Evolutionary conservation across 208 protist species (phyloP), one percentile per base, ranked within the genome.

Genomic region (Wallacemonas sp.): DNA sequence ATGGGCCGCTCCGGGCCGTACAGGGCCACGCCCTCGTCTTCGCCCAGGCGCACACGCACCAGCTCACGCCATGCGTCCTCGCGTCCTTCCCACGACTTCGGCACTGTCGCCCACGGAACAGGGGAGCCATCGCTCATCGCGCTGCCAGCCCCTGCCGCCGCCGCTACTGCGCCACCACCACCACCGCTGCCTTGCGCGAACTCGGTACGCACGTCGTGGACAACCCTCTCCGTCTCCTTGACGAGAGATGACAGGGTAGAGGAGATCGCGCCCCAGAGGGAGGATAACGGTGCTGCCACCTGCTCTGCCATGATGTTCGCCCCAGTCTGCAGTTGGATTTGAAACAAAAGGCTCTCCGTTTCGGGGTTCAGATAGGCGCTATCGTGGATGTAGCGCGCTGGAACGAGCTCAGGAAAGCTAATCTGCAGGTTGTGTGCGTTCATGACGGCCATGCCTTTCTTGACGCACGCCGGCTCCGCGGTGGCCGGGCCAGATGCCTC

Each of bases 231-330:
- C 0, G 81, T 81, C 38, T 72, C 70, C 24, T 77, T 65, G 16
- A 92, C 49, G 48, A 93, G 49, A 41, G 81, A 70, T 12, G 68
- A 60, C 6, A 93, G 64, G 16, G 85, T 88, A 4, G 69, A 70
- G 3, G 78, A 80, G 9, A 95, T 47, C 0, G 78, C 74, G 9
- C 69, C 68, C 76, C 88, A 92, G 14, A 93, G 70, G 0, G 81
- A 88, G 17, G 70, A 69, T n/a, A 88, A 73, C 8, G 89, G 81
- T 16, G 67, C 62, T 39, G 76, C 71, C 2, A 87, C 81, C 44
- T 87, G 72, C 65, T 88, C 77, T 9, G 82, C 74, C 5, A 81
- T 61, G 0, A 91, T 76, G 66, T 82, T 90, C 19, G 92, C 78
- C 48, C 78, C 77, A 0, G 78, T 86, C 39, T 78, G 61, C 48